Evolutionary conservation across 805 yeast species (phyloP).

Genomic region (Blastobotrys peoriensis): DNA sequence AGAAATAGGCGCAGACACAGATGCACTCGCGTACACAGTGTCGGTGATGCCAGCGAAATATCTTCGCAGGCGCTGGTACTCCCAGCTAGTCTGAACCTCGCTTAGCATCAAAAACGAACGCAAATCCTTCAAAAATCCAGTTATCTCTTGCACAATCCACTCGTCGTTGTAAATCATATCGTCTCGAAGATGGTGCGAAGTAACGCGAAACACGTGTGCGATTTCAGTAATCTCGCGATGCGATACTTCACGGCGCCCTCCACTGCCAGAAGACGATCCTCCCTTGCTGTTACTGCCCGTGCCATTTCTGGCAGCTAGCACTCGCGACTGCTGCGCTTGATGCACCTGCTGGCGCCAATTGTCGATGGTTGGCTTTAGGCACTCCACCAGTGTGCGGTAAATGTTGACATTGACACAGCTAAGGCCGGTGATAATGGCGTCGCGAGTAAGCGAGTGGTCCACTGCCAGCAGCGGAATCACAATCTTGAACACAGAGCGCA

Average conservation of each 20-base stretch:
- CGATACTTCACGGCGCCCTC: too few species aligned
- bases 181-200: conserved; percentile 54
- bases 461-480: conserved; percentile 75
- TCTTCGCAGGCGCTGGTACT: conserved; percentile 69
- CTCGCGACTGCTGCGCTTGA: background rate
- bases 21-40: conserved; percentile 36
- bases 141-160: conserved; percentile 59
- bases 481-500: conserved; percentile 81
- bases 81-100: conserved; percentile 56
- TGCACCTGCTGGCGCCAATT: conserved; percentile 42
- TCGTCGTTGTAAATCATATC: conserved; percentile 54
- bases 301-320: background rate
- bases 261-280: conserved; percentile 22
- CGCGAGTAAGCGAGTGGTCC: conserved; percentile 62
- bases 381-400: conserved; percentile 73
- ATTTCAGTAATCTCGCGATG: conserved; percentile 59
- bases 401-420: conserved; percentile 88
- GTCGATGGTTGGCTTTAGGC: conserved; percentile 54
- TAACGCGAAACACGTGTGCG: conserved; percentile 66
- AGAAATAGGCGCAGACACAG: conserved; percentile 31
- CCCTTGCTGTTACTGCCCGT: conserved; percentile 15
- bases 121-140: conserved; percentile 54
- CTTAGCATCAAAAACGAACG: conserved; percentile 54
- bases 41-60: conserved; percentile 81
- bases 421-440: conserved; percentile 83